Conservation (phyloP, 192 early-diverging fungal genomes). For the Podila epigama region DNA sequence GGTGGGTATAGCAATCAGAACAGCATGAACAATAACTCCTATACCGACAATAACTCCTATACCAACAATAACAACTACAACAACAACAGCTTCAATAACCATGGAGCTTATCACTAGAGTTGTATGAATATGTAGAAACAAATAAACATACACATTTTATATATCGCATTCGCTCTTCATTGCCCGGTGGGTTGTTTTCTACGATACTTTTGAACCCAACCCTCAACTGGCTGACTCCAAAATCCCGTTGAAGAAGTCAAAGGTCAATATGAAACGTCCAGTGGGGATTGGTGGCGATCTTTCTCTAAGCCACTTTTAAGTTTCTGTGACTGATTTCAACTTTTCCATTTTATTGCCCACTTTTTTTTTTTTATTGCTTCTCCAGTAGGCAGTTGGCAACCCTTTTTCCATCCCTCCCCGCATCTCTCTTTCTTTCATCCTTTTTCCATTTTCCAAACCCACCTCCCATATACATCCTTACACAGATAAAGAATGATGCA, state of each 20-base stretch:
- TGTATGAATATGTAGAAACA: not conserved
- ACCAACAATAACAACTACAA: not conserved
- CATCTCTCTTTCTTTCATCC: not conserved
- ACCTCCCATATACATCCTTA: not conserved
- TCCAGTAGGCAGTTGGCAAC: too few species aligned
- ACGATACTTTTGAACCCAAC: too few species aligned
- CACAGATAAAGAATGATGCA: constrained; percentile 19
- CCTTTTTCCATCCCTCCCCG: not conserved
- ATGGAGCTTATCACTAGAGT: too few species aligned
- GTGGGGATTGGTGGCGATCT: too few species aligned
- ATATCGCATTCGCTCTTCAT: too few species aligned
- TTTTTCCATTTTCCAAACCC: not conserved
- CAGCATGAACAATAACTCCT: not conserved
- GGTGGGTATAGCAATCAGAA: not conserved
- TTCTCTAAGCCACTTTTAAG: too few species aligned
- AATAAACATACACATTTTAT: not conserved
- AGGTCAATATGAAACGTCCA: too few species aligned
- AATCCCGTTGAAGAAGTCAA: too few species aligned
- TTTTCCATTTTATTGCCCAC: not conserved
- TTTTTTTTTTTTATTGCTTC: not conserved
- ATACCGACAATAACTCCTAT: not conserved
- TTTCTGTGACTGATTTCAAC: not conserved
- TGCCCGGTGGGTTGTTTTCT: too few species aligned
- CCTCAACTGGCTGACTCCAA: too few species aligned
- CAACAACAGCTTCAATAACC: not conserved